Base-by-base conservation (phyloP, 202 grass and related monocot genomes). In the Zoysia matrella region DNA sequence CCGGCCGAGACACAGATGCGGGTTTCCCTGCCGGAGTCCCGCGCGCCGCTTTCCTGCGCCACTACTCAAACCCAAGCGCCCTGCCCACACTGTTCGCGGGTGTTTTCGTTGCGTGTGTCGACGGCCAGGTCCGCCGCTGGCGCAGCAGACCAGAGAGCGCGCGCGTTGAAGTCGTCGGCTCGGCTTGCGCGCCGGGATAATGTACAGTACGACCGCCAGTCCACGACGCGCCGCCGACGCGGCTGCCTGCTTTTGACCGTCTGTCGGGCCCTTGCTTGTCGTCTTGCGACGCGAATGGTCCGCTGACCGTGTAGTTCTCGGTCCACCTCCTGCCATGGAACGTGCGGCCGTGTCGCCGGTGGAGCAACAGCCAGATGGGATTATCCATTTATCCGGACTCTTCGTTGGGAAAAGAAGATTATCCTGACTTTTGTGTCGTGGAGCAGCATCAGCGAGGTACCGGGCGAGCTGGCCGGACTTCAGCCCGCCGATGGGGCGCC, bases 11-110 rank as follows among this genome's bases (percentile, higher is more conserved):
- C 89, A 94, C 85, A 22, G 89, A 45, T 55, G 80, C 89, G 6
- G 87, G 87, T 94, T 80, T 85, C 82, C 92, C 71, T 77, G 87
- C 74, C 75, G 67, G 80, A 76, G 77, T 85, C 86, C 78, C 80
- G 86, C 76, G 76, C 76, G 41, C 55, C 75, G 71, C 52, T 64
- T 86, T 68, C 69, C 51, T 61, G 73, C 65, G 51, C 52, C 41
- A 15, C 41, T 57, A 57, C 55, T 57, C 56, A 7, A n/a, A 22
- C 22, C 22, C 22, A 22, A 22, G 22, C 22, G 22, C 22, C 22
- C 22, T 22, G 22, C 22, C 22, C 22, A 22, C 22, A 22, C 22
- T 22, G 22, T 22, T 22, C 22, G 22, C 22, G 22, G 22, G 22
- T 22, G 22, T 30, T 48, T 15, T 15, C n/a, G 62, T 75, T 83